phyloP scores from a whole-genome alignment of 257 asterid genomes.

The Solanum sejunctum region DNA sequence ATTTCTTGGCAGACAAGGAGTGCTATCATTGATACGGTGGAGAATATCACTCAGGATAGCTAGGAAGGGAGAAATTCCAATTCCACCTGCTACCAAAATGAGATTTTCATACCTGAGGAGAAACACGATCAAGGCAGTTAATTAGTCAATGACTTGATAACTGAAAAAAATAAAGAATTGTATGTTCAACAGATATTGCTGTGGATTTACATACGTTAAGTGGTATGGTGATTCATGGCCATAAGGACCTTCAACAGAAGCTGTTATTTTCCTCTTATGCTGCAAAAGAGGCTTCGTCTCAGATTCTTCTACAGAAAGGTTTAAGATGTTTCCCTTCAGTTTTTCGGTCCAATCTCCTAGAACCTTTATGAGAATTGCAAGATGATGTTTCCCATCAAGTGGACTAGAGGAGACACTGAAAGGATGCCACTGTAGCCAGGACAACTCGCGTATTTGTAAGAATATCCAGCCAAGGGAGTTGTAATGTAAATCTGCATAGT shows the following conservation, averaged over 20 bases:
- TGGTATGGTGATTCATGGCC: constrained; percentile 85
- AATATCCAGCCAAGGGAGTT: constrained; percentile 65
- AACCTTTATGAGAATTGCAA: constrained; percentile 47
- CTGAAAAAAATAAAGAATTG: not conserved
- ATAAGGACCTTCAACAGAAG: constrained; percentile 79
- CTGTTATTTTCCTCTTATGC: constrained; percentile 25
- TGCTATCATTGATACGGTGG: constrained; percentile 40
- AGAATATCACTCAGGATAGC: constrained; percentile 78
- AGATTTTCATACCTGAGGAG: constrained; percentile 62
- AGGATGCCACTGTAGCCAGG: constrained; percentile 75
- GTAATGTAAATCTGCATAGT: constrained; percentile 37
- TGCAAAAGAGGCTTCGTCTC: constrained; percentile 13
- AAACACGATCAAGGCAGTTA: not conserved
- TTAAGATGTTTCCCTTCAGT: constrained; percentile 21
- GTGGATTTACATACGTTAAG: constrained; percentile 28
- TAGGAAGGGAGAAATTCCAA: constrained; percentile 78
- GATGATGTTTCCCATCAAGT: constrained; percentile 38
- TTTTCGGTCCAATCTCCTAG: constrained; percentile 52
- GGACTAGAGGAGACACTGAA: constrained; percentile 69
- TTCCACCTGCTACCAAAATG: constrained; percentile 84
- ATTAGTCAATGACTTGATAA: not conserved
- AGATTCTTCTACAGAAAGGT: constrained; percentile 6
- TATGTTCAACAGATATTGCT: not conserved
- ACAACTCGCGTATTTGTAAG: constrained; percentile 44
- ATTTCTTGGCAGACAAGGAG: constrained; percentile 51